phyloP scores from a whole-genome alignment of 371 early-diverging fungal genomes.

The Coemansia sp. region DNA sequence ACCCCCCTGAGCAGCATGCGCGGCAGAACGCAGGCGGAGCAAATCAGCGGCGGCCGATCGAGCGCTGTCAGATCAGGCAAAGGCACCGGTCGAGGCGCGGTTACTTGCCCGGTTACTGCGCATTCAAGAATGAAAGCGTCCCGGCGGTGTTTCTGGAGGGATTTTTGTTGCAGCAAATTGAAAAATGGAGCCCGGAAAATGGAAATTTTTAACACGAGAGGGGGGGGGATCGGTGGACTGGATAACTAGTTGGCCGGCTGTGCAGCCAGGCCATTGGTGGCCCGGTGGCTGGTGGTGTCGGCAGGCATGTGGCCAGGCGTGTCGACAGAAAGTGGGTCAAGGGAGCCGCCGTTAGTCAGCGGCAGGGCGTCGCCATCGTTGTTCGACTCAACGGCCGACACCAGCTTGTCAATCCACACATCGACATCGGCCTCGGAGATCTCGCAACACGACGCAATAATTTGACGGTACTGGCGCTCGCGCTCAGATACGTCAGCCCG shows the following conservation, averaged over 20 bases:
- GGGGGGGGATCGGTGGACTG: not conserved
- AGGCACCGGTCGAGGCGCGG: too few species aligned
- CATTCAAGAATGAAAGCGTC: too few species aligned
- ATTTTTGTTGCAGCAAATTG: not conserved
- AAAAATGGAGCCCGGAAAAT: not conserved
- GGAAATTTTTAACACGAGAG: not conserved
- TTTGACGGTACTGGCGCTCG: constrained; percentile 50
- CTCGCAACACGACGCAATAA: constrained; percentile 52
- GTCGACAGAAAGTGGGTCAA: not conserved
- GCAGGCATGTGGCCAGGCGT: not conserved
- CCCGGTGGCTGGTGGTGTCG: not conserved
- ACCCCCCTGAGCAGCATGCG: not conserved
- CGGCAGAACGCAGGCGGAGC: too few species aligned
- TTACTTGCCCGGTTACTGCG: too few species aligned
- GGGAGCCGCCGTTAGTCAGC: not conserved
- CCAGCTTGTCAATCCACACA: constrained; percentile 38
- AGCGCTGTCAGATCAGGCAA: too few species aligned
- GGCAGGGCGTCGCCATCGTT: not conserved
- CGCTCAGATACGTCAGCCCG: constrained; percentile 49
- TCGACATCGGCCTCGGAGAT: constrained; percentile 45
- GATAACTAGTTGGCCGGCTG: not conserved
- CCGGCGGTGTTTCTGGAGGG: too few species aligned
- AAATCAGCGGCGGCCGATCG: too few species aligned
- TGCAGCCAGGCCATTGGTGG: not conserved
- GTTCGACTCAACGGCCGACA: constrained; percentile 40